Base-by-base conservation (phyloP, 345 rosid species). In the Nephelium lappaceum region DNA sequence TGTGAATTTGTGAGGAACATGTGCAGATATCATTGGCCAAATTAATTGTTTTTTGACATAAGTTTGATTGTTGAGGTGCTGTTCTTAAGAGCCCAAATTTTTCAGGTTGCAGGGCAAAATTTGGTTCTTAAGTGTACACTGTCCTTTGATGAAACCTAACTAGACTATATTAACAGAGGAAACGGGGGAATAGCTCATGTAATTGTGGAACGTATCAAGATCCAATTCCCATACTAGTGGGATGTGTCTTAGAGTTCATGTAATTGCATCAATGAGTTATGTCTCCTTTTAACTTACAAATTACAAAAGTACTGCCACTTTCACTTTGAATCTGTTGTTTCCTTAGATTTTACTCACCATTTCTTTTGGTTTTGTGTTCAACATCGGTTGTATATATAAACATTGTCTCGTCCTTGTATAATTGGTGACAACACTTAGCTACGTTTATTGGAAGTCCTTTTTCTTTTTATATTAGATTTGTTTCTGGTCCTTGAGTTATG, bases 71-170 rank as follows among this genome's bases (percentile, higher is more conserved):
- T 63, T 63, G 38, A 24, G 15, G 18, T 63, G 67, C 21, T 27
- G 18, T 65, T n/a, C n/a, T n/a, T n/a, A n/a, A n/a, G n/a, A n/a
- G n/a, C n/a, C n/a, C n/a, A n/a, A n/a, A n/a, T n/a, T n/a, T n/a
- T n/a, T n/a, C n/a, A n/a, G n/a, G n/a, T n/a, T n/a, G n/a, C n/a
- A n/a, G n/a, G n/a, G n/a, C n/a, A n/a, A n/a, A n/a, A n/a, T n/a
- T n/a, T n/a, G n/a, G n/a, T n/a, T n/a, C n/a, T n/a, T 57, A 24
- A 45, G 18, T 79, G 25, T 55, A 65, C 55, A 27, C 65, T n/a
- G 11, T 77, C 77, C 24, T 76, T 43, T 15, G n/a, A 38, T 73
- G 42, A 75, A 75, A 66, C n/a, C 27, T 25, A 57, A 72, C 45
- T 36, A 14, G 64, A 55, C 47, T 45, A 15, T 21, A 69, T 43